phyloP scores from a whole-genome alignment of 306 rosid species.

The Ormosia semicastrata region DNA sequence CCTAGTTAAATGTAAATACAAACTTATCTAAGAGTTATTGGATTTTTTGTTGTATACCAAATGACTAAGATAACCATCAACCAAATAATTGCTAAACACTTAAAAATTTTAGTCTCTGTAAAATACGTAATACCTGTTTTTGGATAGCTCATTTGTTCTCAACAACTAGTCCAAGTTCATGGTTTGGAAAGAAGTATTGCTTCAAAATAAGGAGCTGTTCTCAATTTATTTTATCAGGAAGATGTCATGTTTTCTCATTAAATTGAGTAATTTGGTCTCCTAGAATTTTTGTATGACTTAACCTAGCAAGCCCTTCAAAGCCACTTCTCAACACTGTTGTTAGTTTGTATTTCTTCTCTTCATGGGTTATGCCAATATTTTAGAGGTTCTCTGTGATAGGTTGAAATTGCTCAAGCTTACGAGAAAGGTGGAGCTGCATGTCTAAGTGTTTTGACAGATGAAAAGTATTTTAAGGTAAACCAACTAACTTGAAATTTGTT shows the following conservation, averaged over 20 bases:
- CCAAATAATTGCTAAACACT: background rate
- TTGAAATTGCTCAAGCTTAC: constrained; percentile 84
- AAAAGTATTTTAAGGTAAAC: constrained; percentile 83
- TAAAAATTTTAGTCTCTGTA: background rate
- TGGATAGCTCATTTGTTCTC: background rate
- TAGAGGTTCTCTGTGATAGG: constrained; percentile 43
- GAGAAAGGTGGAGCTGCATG: constrained; percentile 99
- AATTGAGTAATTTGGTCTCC: constrained; percentile 12
- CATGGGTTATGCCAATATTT: background rate
- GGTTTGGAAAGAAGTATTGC: background rate
- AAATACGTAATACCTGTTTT: background rate
- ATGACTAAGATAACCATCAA: background rate
- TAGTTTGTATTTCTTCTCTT: constrained; percentile 23
- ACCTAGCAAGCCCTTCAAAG: background rate
- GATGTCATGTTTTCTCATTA: constrained; percentile 22
- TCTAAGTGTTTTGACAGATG: constrained; percentile 91
- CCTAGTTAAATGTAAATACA: background rate
- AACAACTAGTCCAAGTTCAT: background rate
- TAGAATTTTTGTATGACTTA: background rate
- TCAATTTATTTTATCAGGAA: background rate
- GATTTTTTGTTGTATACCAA: background rate
- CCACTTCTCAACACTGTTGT: background rate
- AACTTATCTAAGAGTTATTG: background rate
- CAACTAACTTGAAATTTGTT: background rate
- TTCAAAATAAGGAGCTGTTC: background rate